phyloP scores from a whole-genome alignment of 345 rosid genomes.

The Populus euphratica region DNA sequence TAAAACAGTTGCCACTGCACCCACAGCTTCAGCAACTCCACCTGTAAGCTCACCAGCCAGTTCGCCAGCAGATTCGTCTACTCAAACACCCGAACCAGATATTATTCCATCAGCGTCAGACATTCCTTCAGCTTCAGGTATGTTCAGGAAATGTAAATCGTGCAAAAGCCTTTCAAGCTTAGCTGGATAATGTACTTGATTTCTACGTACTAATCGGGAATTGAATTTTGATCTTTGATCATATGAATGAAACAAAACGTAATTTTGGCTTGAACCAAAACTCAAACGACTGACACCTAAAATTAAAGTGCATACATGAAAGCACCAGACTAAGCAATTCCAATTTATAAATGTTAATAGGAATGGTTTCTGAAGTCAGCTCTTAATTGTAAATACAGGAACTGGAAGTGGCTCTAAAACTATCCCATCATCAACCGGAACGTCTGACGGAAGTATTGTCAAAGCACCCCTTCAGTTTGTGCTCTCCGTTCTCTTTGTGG shows the following conservation, averaged over 20 bases:
- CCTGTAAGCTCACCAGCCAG: constrained; percentile 31
- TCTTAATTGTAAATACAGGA: constrained; percentile 13
- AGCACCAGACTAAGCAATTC: not conserved
- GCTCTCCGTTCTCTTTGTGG: constrained; percentile 27
- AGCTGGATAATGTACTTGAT: not conserved
- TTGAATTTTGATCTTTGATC: not conserved
- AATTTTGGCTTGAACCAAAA: not conserved
- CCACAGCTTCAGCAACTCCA: constrained; percentile 32
- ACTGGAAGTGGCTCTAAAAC: constrained; percentile 43
- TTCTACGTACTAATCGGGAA: not conserved
- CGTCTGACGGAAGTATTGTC: constrained; percentile 40
- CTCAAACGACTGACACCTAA: not conserved
- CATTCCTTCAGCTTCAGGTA: constrained; percentile 47
- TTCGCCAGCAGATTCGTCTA: constrained; percentile 37
- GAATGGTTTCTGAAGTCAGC: not conserved
- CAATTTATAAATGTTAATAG: not conserved
- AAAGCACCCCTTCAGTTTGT: constrained; percentile 26
- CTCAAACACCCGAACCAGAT: constrained; percentile 35
- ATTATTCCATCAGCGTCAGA: constrained; percentile 39
- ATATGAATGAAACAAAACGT: not conserved
- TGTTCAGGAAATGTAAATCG: not conserved
- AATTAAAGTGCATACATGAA: not conserved
- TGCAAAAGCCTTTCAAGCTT: not conserved
- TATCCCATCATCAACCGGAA: constrained; percentile 33
- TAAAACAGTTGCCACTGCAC: constrained; percentile 40